Conservation (phyloP, 2,329 filamentous ascomycete genomes). For the Alternaria arborescens region DNA sequence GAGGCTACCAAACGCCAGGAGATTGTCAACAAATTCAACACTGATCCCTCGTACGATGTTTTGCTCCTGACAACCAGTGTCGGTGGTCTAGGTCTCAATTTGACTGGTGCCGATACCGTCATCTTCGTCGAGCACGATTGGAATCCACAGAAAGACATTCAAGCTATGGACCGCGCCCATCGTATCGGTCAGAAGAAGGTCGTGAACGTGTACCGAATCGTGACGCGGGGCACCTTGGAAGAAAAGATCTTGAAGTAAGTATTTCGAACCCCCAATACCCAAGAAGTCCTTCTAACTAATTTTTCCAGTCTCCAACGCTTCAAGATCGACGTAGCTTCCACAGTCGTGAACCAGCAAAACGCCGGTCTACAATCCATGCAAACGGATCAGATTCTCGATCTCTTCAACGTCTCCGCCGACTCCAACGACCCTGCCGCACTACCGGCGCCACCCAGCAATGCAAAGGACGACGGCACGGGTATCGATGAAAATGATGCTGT, state of each 20-base stretch:
- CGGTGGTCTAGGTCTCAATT: slow-evolving; percentile 90
- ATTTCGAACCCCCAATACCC: not conserved
- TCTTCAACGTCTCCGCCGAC: slow-evolving; percentile 77
- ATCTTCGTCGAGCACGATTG: slow-evolving; percentile 99
- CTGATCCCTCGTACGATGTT: slow-evolving; percentile 94
- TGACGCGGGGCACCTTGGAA: slow-evolving; percentile 93
- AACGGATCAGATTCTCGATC: slow-evolving; percentile 95
- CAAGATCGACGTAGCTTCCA: slow-evolving; percentile 98
- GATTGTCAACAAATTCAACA: slow-evolving; percentile 99
- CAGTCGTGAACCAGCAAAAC: slow-evolving; percentile 98
- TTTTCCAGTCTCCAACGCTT: slow-evolving; percentile 84
- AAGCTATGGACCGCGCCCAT: slow-evolving; percentile 98
- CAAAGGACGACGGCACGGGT: slow-evolving; percentile 69
- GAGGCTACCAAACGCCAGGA: slow-evolving; percentile 94
- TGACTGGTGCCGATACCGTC: slow-evolving; percentile 96
- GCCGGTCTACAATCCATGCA: slow-evolving; percentile 95
- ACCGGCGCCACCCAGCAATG: slow-evolving; percentile 62
- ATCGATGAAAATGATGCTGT: slow-evolving; percentile 86
- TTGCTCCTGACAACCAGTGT: slow-evolving; percentile 93
- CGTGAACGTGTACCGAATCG: slow-evolving; percentile 96
- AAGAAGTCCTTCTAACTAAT: slow-evolving; percentile 16
- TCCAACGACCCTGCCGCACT: slow-evolving; percentile 67
- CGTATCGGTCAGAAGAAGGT: slow-evolving; percentile 99
- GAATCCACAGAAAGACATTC: slow-evolving; percentile 98
- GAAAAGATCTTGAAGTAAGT: slow-evolving; percentile 91